phyloP scores from a whole-genome alignment of 805 yeast genomes.

The Yamadazyma endophytica region DNA sequence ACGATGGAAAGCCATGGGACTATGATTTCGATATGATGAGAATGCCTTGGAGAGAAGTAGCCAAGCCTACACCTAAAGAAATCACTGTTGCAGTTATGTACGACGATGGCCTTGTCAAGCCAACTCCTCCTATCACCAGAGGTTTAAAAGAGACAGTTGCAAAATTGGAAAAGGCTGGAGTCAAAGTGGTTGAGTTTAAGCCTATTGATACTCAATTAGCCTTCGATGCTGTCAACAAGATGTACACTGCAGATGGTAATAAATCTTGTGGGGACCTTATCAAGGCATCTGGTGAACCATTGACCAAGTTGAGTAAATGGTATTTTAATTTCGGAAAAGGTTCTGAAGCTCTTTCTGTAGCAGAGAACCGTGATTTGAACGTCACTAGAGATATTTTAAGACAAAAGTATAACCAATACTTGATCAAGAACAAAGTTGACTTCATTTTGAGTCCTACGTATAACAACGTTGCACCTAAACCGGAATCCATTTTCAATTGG shows the following conservation, averaged over 20 bases:
- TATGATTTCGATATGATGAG: conserved; percentile 43
- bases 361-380: conserved; percentile 54
- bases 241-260: conserved; percentile 70
- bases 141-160: conserved; percentile 50
- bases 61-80: conserved; percentile 30
- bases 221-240: conserved; percentile 51
- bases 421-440: conserved; percentile 55
- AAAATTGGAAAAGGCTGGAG: conserved; percentile 56
- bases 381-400: conserved; percentile 54
- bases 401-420: conserved; percentile 50
- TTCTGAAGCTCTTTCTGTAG: conserved; percentile 37
- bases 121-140: conserved; percentile 63
- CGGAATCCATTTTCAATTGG: conserved; percentile 66
- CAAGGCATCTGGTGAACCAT: conserved; percentile 64
- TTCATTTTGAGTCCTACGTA: conserved; percentile 65
- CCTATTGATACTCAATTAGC: conserved; percentile 58
- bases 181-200: conserved; percentile 49
- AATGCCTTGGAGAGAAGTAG: conserved; percentile 50
- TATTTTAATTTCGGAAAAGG: conserved; percentile 57
- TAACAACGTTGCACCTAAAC: conserved; percentile 65
- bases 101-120: conserved; percentile 63
- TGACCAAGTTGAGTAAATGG: conserved; percentile 59
- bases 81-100: conserved; percentile 61
- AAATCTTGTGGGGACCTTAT: conserved; percentile 46
- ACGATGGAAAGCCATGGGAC: conserved; percentile 63